Conservation (phyloP, 164 flowering plant species). For the Magnolia sinica region DNA sequence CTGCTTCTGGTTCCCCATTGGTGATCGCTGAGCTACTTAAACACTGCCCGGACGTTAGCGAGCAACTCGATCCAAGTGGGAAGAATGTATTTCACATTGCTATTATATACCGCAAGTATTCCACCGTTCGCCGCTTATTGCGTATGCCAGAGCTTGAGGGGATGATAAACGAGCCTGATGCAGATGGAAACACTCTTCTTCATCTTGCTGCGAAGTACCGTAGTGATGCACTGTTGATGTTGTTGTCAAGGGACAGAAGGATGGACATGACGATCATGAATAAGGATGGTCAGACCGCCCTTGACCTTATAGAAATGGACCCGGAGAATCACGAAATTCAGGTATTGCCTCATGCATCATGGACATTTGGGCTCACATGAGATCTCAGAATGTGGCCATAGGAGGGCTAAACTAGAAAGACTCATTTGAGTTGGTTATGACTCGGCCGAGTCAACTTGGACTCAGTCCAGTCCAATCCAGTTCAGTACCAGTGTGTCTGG, state of each 20-base stretch:
- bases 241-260: neutral
- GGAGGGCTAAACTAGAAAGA: neutral
- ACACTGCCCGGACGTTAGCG: conserved; percentile 7
- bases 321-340: neutral
- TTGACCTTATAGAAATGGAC: neutral
- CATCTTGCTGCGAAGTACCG: neutral
- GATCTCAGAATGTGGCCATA: neutral
- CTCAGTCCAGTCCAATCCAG: neutral
- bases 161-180: neutral
- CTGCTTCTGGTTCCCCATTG: neutral
- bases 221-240: neutral
- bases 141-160: neutral
- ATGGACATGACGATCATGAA: conserved; percentile 2
- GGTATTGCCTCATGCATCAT: neutral
- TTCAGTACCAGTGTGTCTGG: neutral
- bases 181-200: neutral
- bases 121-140: neutral
- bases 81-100: conserved; percentile 3
- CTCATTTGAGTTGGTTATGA: too few relatives aligned
- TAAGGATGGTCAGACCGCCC: conserved; percentile 4
- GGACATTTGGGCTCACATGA: neutral
- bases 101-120: neutral
- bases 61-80: neutral
- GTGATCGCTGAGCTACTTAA: neutral
- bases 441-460: neutral